These are phyloP conservation scores for Candolleomyces eurysporus DNA, from an alignment of 768 basidiomycete genomes.

Conservation along the genomic window DNA sequence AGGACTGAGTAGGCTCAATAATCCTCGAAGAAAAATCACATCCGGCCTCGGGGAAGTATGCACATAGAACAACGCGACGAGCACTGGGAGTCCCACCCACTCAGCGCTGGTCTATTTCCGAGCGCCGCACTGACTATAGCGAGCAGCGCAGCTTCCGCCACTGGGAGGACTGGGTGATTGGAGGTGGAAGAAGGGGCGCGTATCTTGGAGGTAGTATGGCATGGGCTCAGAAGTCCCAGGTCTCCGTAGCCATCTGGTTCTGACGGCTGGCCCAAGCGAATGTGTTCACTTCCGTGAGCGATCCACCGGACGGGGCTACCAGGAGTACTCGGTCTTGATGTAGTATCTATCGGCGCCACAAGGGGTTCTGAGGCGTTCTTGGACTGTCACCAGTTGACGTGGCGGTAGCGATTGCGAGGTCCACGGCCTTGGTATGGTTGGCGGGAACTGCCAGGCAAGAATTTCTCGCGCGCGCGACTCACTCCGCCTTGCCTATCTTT, in stretches of 20 bases:
- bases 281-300: constrained; percentile 4
- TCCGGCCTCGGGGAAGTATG: no score
- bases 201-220: not conserved
- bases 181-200: not conserved
- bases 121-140: constrained; percentile 12
- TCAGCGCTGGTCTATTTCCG: constrained; percentile 13
- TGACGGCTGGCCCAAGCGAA: not conserved
- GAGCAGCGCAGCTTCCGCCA: constrained; percentile 1
- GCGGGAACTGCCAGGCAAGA: no score
- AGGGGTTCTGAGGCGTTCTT: constrained; percentile 3
- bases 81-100: constrained; percentile 10
- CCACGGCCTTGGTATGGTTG: not conserved
- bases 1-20: no score
- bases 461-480: no score
- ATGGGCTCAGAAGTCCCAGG: constrained; percentile 5
- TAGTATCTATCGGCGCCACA: constrained; percentile 2
- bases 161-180: not conserved
- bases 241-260: not conserved
- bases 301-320: constrained; percentile 7
- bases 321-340: constrained; percentile 5
- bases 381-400: constrained; percentile 4
- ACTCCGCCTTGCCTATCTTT: no score
- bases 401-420: constrained; percentile 6
- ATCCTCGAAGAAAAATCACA: no score
- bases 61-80: not conserved